Conservation (phyloP, 768 basidiomycete species). For the Rhizopogon vinicolor region DNA sequence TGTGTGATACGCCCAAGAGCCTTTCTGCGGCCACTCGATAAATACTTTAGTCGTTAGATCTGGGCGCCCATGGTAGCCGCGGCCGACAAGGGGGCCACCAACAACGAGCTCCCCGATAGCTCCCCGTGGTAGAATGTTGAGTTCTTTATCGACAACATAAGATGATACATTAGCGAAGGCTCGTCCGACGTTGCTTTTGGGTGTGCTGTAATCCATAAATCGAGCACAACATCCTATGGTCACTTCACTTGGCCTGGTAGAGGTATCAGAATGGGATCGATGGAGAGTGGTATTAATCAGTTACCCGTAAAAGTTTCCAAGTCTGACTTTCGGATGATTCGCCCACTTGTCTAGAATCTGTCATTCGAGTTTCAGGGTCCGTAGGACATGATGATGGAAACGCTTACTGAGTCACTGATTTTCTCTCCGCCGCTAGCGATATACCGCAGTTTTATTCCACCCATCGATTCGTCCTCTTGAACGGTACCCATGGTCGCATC, state of each 20-base stretch:
- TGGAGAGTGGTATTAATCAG: neutral
- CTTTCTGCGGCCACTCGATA: constrained; percentile 37
- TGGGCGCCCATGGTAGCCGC: constrained; percentile 42
- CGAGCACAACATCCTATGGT: constrained; percentile 49
- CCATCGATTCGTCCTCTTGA: constrained; percentile 24
- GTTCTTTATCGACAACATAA: constrained; percentile 38
- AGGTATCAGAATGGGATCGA: neutral
- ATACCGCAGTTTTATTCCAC: constrained; percentile 32
- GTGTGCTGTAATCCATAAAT: constrained; percentile 34
- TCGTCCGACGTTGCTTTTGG: constrained; percentile 40
- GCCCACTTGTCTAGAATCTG: constrained; percentile 45
- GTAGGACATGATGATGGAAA: neutral
- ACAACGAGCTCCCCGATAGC: constrained; percentile 46
- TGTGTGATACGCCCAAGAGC: constrained; percentile 42
- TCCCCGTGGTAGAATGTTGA: constrained; percentile 40
- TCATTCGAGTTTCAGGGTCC: neutral
- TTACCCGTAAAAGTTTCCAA: constrained; percentile 48
- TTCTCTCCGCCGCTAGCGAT: constrained; percentile 50
- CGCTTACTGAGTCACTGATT: constrained; percentile 43
- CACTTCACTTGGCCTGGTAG: constrained; percentile 41
- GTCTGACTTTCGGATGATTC: constrained; percentile 35
- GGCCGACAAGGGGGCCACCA: constrained; percentile 44
- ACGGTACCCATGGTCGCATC: constrained; percentile 39
- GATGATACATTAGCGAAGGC: constrained; percentile 31
- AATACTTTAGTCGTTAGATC: constrained; percentile 43